Base-by-base conservation (phyloP, 306 rosid species). In the Trifolium pratense region DNA sequence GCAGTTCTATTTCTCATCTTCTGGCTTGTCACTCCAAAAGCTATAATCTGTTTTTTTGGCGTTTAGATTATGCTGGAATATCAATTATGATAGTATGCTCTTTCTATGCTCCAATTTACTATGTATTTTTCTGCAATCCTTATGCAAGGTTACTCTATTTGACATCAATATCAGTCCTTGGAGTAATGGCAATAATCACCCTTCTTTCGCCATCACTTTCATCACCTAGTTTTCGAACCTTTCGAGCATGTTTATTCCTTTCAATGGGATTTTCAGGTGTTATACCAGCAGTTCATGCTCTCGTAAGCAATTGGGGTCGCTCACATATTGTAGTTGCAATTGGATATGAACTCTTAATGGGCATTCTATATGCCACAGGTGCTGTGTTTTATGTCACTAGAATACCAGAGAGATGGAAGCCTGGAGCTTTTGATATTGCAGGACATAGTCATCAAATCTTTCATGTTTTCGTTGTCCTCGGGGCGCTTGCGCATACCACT, bases 361-460 rank as follows among this genome's bases (percentile, higher is more conserved):
- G 89, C 17, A 16, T 88, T 73, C 70, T 88, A 2, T 94, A 91
- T 70, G 97, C 82, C 40, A 77, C 78, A 6, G 97, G 99, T 43
- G 94, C 84, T 60, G 85, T 77, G 5, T 87, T 91, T 80, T 94
- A 94, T 31, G 81, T 91, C 2, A 77, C 82, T 58, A 78, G 99
- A 71, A 79, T 94, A 59, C 99, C 96, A 1, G 95, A 94, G 66
- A 52, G 85, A 77, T 91, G 96, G 97, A 89, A 87, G 79, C 99
- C 96, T 0, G 99, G 96, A 66, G 83, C 87, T 15, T 94, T 94
- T 4, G 97, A 94, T 73, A 80, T 94, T 80, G 96, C 95, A 10
- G 95, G 97, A 15, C 99, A 94, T 48, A 94, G 97, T 85, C 99
- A 94, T 74, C 99, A 94, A 89, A 82, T 94, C 21, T 94, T 94